Evolutionary conservation across 495 filamentous ascomycete species (phyloP).

Genomic region (Aspergillus bertholletiae): DNA sequence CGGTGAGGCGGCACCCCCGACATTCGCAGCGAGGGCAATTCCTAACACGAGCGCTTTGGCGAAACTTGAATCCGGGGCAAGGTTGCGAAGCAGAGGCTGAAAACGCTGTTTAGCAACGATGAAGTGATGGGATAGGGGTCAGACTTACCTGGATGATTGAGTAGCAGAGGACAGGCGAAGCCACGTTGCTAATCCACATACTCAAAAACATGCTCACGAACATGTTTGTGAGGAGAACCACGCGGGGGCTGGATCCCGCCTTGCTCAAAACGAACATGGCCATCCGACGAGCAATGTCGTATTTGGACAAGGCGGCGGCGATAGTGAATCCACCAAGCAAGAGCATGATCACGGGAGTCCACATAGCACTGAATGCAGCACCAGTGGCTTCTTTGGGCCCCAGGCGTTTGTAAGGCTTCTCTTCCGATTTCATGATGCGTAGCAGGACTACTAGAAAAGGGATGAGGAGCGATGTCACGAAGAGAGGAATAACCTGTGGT

Average conservation of each 20-base stretch:
- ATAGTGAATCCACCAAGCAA: constrained; percentile 95
- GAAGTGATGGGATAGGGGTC: not conserved
- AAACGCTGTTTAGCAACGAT: constrained; percentile 13
- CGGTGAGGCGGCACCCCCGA: constrained; percentile 92
- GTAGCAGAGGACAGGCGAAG: constrained; percentile 96
- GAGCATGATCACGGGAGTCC: constrained; percentile 99
- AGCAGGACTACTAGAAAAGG: constrained; percentile 91
- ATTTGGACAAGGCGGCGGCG: constrained; percentile 92
- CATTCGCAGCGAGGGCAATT: constrained; percentile 92
- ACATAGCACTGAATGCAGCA: constrained; percentile 92
- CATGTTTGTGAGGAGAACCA: constrained; percentile 93
- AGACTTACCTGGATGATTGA: constrained; percentile 82
- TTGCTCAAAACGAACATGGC: constrained; percentile 97
- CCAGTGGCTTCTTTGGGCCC: constrained; percentile 69
- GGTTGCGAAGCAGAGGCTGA: constrained; percentile 90
- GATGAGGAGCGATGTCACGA: constrained; percentile 91
- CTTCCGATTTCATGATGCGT: constrained; percentile 74
- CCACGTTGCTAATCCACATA: constrained; percentile 99
- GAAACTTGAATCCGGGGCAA: constrained; percentile 84
- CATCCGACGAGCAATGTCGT: constrained; percentile 94
- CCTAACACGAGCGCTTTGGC: constrained; percentile 93
- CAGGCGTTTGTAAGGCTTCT: constrained; percentile 65
- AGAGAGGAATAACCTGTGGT: constrained; percentile 86
- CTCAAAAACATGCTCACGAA: constrained; percentile 95
- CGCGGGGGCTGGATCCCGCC: constrained; percentile 82